Evolutionary conservation across 768 basidiomycete species (phyloP), one percentile per base, ranked within the genome.

Genomic region (Pisolithus microcarpus): DNA sequence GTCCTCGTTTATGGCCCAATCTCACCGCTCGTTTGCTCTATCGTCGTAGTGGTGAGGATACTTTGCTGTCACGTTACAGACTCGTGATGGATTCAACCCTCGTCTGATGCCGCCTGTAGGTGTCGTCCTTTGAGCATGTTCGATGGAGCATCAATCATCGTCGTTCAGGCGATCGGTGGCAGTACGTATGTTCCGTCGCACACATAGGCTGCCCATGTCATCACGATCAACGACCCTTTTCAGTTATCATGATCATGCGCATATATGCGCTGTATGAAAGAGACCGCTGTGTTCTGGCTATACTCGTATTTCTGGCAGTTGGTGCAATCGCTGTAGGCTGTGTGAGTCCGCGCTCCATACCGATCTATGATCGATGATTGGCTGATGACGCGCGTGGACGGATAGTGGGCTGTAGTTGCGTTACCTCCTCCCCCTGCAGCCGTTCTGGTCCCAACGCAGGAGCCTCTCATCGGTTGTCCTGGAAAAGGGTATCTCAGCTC

Each of bases 211-310:
- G 42, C 13, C 9, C n/a, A 15, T 16, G n/a, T 7, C 5, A 7
- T 28, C 42, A 13, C 16, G 18, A 4, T 24, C 36, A 19, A 44
- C 28, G 43, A 44, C 30, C 8, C 24, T 13, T 13, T 34, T 7
- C 24, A 59, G 57, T 10, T 24, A 24, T 59, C 10, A 61, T 61
- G 57, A 43, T 43, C 5, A 56, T 61, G 49, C 61, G 60, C 19
- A 53, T 59, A 7, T 61, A 61, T 28, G 60, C 55, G 1, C 46
- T 61, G n/a, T 59, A 55, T 13, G 31, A 52, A 7, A 52, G 47
- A 38, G 53, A 38, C 18, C 43, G 52, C 2, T 23, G 19, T 4
- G 38, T 61, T 18, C 40, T 61, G 7, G 5, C 7, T 15, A 9
- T 26, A 5, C 30, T 61, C 11, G 46, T 45, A 15, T 31, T 39